Conservation (phyloP, 495 filamentous ascomycete genomes). For the Staphylotrichum longicolle region DNA sequence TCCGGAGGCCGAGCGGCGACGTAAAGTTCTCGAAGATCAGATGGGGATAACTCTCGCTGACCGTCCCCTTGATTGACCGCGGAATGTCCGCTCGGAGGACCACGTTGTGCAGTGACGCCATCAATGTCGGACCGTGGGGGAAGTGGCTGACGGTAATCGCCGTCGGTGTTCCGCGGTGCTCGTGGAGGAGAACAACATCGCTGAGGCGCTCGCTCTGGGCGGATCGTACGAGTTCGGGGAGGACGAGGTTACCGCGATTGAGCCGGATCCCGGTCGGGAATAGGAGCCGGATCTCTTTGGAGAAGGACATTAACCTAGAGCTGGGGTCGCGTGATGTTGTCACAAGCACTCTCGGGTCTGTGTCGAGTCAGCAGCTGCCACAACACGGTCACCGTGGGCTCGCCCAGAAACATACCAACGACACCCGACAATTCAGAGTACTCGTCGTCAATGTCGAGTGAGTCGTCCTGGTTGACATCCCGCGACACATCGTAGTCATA, state of each 20-base stretch:
- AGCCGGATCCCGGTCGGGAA: conserved; percentile 87
- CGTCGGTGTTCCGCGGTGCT: conserved; percentile 91
- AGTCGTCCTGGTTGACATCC: conserved; percentile 59
- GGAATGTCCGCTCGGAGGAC: conserved; percentile 93
- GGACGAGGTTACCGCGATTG: conserved; percentile 85
- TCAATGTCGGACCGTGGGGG: conserved; percentile 88
- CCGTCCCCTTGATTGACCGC: conserved; percentile 79
- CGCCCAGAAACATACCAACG: conserved; percentile 19
- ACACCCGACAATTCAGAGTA: conserved; percentile 37
- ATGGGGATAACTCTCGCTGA: conserved; percentile 91
- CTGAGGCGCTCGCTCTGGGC: conserved; percentile 74
- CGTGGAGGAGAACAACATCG: conserved; percentile 86
- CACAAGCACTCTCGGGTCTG: conserved; percentile 59
- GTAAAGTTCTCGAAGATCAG: conserved; percentile 94
- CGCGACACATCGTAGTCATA: conserved; percentile 90
- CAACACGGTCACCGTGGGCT: neutral
- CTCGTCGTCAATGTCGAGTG: conserved; percentile 87
- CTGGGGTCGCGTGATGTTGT: conserved; percentile 89
- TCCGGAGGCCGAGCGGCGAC: conserved; percentile 73
- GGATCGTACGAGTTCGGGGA: conserved; percentile 78
- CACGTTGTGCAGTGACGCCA: conserved; percentile 92
- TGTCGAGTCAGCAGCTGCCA: conserved; percentile 7
- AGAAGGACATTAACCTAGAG: conserved; percentile 78
- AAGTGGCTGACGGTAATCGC: conserved; percentile 92
- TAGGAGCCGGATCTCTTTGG: conserved; percentile 92